A percentile compares a stretch with the other conserved stretches of the same genome.
These are phyloP conservation scores for Fusarium sp. DNA, from an alignment of 2,329 filamentous ascomycete genomes.

Conservation along the genomic window DNA sequence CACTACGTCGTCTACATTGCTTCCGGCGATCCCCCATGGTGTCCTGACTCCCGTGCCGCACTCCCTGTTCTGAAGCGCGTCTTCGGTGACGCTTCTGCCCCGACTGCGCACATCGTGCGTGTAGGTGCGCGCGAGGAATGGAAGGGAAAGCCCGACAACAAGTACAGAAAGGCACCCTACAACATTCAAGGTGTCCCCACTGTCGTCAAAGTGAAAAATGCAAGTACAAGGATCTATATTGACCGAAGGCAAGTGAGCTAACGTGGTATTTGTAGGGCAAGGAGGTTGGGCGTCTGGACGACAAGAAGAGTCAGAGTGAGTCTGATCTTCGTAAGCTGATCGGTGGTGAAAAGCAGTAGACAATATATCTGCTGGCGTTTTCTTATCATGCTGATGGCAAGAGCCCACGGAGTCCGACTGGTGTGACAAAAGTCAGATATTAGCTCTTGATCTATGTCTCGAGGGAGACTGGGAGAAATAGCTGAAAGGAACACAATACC, in stretches of 20 bases:
- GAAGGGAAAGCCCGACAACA: constrained; percentile 46
- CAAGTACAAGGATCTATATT: constrained; percentile 11
- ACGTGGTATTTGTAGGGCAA: constrained; percentile 29
- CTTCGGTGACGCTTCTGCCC: constrained; percentile 45
- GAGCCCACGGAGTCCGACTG: no score
- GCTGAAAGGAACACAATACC: no score
- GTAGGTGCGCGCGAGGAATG: constrained; percentile 47
- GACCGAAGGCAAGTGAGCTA: not conserved
- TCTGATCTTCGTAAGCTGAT: constrained; percentile 45
- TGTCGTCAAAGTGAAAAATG: constrained; percentile 48
- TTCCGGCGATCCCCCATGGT: constrained; percentile 52
- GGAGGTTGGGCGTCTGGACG: constrained; percentile 48
- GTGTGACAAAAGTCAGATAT: no score
- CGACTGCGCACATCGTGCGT: constrained; percentile 48
- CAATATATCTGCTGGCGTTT: not conserved
- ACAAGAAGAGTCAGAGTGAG: constrained; percentile 50
- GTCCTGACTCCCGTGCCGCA: constrained; percentile 49
- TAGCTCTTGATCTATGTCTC: no score
- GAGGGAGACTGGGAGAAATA: no score
- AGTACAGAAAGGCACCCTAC: constrained; percentile 48
- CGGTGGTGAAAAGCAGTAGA: not conserved
- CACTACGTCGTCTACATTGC: constrained; percentile 54
- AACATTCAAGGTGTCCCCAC: constrained; percentile 51
- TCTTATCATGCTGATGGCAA: no score
- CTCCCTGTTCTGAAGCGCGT: constrained; percentile 46